Evolutionary conservation across 2,329 filamentous ascomycete genomes (phyloP).

Genomic region (Epichloe bromicola): DNA sequence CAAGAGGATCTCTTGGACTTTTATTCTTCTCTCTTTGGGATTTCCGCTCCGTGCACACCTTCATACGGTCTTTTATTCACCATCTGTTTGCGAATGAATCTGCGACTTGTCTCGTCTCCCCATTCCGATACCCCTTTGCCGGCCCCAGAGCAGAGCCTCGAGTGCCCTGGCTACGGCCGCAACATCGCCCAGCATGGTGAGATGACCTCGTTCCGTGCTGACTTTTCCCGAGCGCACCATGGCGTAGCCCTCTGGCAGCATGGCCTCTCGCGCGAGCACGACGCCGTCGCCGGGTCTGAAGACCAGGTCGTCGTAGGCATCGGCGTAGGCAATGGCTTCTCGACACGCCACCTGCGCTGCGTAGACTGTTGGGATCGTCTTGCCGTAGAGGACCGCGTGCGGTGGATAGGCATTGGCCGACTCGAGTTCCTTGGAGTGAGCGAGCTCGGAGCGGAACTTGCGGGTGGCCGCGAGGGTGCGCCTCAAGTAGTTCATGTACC

Average conservation of each 20-base stretch:
- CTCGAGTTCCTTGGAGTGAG: constrained; percentile 45
- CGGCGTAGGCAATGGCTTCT: constrained; percentile 61
- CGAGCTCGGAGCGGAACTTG: constrained; percentile 63
- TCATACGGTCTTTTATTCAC: too few relatives aligned
- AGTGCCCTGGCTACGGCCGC: constrained; percentile 67
- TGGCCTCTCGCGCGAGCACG: constrained; percentile 70
- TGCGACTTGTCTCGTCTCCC: constrained; percentile 19
- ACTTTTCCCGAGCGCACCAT: constrained; percentile 62
- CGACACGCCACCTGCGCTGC: constrained; percentile 61
- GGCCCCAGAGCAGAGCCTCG: constrained; percentile 51
- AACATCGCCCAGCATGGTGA: constrained; percentile 75
- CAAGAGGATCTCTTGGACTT: background rate
- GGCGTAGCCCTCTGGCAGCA: constrained; percentile 70
- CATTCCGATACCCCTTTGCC: constrained; percentile 60
- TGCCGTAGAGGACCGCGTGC: constrained; percentile 71
- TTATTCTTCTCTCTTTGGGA: background rate
- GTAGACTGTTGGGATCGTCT: constrained; percentile 73
- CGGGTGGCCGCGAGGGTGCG: constrained; percentile 61
- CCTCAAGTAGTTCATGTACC: constrained; percentile 50
- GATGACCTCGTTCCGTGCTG: constrained; percentile 72
- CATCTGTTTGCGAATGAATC: too few relatives aligned
- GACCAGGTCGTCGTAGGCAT: constrained; percentile 75
- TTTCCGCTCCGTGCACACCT: background rate
- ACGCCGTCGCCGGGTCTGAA: constrained; percentile 87
- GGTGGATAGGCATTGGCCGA: constrained; percentile 68